phyloP scores from a whole-genome alignment of 2,329 filamentous ascomycete species.

The Fusarium sp. region DNA sequence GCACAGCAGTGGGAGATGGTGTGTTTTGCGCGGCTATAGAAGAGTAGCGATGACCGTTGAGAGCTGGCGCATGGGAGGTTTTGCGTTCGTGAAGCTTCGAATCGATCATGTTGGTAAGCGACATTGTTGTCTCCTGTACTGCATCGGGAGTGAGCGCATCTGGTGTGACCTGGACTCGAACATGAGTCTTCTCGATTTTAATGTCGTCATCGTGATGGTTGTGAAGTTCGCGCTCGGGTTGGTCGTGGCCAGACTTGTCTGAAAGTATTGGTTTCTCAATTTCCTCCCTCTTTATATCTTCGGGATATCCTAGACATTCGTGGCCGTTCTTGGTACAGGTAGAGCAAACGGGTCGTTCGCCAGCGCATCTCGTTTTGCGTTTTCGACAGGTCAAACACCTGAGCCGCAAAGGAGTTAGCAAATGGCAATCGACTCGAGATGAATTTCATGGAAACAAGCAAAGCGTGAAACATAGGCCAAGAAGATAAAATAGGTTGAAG shows the following conservation, averaged over 20 bases:
- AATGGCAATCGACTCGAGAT: constrained; percentile 3
- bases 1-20: constrained; percentile 58
- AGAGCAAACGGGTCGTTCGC: constrained; percentile 77
- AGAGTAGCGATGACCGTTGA: constrained; percentile 16
- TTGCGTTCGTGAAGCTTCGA: constrained; percentile 23
- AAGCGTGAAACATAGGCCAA: background rate
- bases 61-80: constrained; percentile 8
- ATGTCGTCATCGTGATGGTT: constrained; percentile 55
- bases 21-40: constrained; percentile 43
- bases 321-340: constrained; percentile 80
- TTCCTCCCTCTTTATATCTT: constrained; percentile 62
- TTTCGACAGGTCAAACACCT: constrained; percentile 70
- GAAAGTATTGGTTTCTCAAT: constrained; percentile 41
- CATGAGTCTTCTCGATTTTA: constrained; percentile 48
- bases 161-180: constrained; percentile 23
- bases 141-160: constrained; percentile 26
- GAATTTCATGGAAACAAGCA: background rate
- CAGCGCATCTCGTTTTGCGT: constrained; percentile 80
- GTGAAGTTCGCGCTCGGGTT: constrained; percentile 47
- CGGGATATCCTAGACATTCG: constrained; percentile 75
- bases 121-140: constrained; percentile 17
- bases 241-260: constrained; percentile 27
- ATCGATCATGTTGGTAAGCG: constrained; percentile 27
- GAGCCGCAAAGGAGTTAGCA: constrained; percentile 36
- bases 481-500: background rate